These are phyloP conservation scores for Mrakia gelida DNA, from an alignment of 768 basidiomycete genomes.

Conservation along the genomic window DNA sequence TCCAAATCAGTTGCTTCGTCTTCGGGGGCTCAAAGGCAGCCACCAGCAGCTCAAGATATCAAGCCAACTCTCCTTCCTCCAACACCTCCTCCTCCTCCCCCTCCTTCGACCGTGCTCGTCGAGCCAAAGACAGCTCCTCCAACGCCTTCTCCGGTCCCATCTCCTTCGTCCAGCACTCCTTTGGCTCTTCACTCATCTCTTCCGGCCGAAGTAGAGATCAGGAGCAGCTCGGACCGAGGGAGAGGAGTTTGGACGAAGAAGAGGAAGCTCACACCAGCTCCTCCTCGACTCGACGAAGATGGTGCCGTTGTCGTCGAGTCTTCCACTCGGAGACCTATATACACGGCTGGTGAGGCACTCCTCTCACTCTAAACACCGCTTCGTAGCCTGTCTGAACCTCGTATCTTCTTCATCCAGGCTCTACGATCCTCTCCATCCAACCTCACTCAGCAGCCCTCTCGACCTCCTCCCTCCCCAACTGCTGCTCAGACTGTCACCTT, in stretches of 20 bases:
- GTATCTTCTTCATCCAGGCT: slow-evolving; percentile 50
- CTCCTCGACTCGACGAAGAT: background rate
- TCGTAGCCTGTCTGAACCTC: background rate
- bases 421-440: slow-evolving; percentile 54
- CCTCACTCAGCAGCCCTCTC: slow-evolving; percentile 67
- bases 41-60: slow-evolving; percentile 6
- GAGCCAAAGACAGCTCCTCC: background rate
- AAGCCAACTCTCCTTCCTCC: background rate
- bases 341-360: background rate
- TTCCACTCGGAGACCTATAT: background rate
- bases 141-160: background rate
- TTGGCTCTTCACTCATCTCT: background rate
- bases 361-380: too few species aligned
- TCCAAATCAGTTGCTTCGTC: background rate
- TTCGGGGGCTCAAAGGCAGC: background rate
- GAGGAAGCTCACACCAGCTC: background rate
- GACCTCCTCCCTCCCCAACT: slow-evolving; percentile 54
- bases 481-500: slow-evolving; percentile 65
- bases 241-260: slow-evolving; percentile 33
- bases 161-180: background rate
- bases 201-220: slow-evolving; percentile 17
- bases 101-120: slow-evolving; percentile 5
- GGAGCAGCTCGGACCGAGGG: slow-evolving; percentile 29
- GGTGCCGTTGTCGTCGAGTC: background rate
- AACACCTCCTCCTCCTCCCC: background rate